Base-by-base conservation (phyloP, 192 early-diverging fungal genomes). In the Gorgonomyces haynaldii region DNA sequence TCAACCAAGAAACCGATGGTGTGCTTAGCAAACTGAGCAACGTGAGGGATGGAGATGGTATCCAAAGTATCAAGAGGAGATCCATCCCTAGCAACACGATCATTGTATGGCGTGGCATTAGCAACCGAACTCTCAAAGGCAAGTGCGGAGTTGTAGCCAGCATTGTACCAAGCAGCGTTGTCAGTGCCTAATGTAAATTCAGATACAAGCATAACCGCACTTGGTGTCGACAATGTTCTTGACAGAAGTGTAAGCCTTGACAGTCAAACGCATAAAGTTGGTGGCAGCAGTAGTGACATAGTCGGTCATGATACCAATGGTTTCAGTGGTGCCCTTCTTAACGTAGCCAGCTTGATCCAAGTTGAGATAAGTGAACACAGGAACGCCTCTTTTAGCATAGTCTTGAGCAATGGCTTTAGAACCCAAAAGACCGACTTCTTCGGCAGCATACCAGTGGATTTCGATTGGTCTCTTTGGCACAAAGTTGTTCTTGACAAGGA, bases 391-490 rank as follows among this genome's bases (percentile, higher is more conserved):
- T 15, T 22, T 50, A 4, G 58, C 53, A 40, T 60, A 60, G 27
- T 31, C 24, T 24, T 22, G 21, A 19, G 58, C 58, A 29, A 60
- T 39, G 10, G 29, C 84, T 60, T 86, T 79, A 23, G 76, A 80
- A 10, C 89, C 86, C 45, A 85, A 61, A 4, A 88, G 60, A 36
- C 85, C 86, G 45, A 67, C 83, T 64, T 89, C 86, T 66, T 92
- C 84, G 45, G 73, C 89, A 37, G 86, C 81, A 56, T 92, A 89
- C 85, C 85, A 89, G 66, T 93, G 88, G 70, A 90, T 86, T 56
- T 92, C 89, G 21, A 92, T 84, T 19, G 87, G 70, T 39, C 76
- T 49, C 10, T 66, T 39, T 12, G 87, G 89, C 22, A 58, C 56
- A 54, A 86, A 86, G 0, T 70, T 76, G 32, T 64, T 60, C 8